Conservation (phyloP, 257 asterid genomes). For the Forsythia viridissima region DNA sequence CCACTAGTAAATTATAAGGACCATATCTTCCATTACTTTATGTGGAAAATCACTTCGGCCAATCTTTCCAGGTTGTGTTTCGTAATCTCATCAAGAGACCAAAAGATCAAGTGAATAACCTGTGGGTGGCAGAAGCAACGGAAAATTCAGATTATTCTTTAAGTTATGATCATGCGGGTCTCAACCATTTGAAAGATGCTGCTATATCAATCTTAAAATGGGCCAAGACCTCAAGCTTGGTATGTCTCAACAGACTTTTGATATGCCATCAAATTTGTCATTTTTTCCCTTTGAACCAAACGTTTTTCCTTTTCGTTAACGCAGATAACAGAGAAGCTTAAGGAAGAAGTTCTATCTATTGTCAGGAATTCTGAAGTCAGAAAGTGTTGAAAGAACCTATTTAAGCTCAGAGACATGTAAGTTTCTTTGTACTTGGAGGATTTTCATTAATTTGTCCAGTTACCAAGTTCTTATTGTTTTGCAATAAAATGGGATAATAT, state of each 20-base stretch:
- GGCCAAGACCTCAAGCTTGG: conserved; percentile 64
- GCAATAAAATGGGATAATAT: not conserved
- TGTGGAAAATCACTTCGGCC: not conserved
- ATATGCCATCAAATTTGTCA: conserved; percentile 4
- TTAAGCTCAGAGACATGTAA: conserved; percentile 23
- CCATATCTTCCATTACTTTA: not conserved
- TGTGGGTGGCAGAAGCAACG: conserved; percentile 96
- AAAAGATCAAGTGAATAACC: conserved; percentile 60
- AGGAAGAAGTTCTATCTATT: conserved; percentile 53
- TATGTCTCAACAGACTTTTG: conserved; percentile 30
- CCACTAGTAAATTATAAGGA: not conserved
- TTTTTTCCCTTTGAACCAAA: not conserved
- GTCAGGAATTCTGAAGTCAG: conserved; percentile 40
- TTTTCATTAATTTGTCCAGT: conserved; percentile 7
- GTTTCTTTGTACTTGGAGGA: not conserved
- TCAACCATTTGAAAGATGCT: conserved; percentile 59
- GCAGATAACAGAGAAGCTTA: conserved; percentile 64
- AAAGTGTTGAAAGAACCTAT: conserved; percentile 30
- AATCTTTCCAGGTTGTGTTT: conserved; percentile 71
- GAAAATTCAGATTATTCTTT: conserved; percentile 74
- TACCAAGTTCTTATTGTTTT: not conserved
- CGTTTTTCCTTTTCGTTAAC: conserved; percentile 16
- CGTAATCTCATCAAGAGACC: conserved; percentile 81
- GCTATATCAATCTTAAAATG: conserved; percentile 66
- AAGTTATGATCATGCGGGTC: conserved; percentile 48